Base-by-base conservation (phyloP, 768 basidiomycete genomes). In the Amanita rubescens region DNA sequence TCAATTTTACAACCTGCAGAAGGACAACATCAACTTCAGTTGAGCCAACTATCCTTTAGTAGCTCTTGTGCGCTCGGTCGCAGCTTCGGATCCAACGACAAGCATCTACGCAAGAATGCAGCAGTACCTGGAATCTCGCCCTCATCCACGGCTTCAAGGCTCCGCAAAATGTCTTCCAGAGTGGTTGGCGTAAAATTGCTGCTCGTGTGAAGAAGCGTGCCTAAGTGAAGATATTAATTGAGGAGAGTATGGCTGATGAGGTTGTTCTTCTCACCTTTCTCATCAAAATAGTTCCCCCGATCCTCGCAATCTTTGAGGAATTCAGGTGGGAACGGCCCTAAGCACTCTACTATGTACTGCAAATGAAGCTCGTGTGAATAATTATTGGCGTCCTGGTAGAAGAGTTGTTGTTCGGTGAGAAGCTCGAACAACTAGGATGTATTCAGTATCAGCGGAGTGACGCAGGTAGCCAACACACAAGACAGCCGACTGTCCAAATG, bases 401-500 rank as follows among this genome's bases (percentile, higher is more conserved):
- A 38, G 55, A 44, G 47, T 5, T 34, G 41, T 3, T 10, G 17
- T 37, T 32, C 45, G 10, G 45, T 46, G 12, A 46, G 45, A 46
- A 46, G 45, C n/a, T 46, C 30, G 15, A 46, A 51, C 25, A 35
- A 27, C 52, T 49, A 39, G 51, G n/a, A 32, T 54, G 30, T 5
- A 35, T 45, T 44, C 20, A 41, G 34, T 22, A 49, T 25, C 17
- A n/a, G 10, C 42, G 24, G 30, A 42, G 33, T 19, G 20, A 54
- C 32, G 12, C 15, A 32, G 45, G 32, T 33, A 33, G 27, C 45
- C 25, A 33, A 46, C 58, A 33, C 55, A 65, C 64, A n/a, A 65
- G 30, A 41, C 64, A 65, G 12, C 63, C 66, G 20, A 67, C 42
- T 19, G 55, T 54, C 66, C 62, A 67, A 27, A 66, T 65, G 37